phyloP scores from a whole-genome alignment of 495 filamentous ascomycete genomes.

The Aspergillus avenaceus region DNA sequence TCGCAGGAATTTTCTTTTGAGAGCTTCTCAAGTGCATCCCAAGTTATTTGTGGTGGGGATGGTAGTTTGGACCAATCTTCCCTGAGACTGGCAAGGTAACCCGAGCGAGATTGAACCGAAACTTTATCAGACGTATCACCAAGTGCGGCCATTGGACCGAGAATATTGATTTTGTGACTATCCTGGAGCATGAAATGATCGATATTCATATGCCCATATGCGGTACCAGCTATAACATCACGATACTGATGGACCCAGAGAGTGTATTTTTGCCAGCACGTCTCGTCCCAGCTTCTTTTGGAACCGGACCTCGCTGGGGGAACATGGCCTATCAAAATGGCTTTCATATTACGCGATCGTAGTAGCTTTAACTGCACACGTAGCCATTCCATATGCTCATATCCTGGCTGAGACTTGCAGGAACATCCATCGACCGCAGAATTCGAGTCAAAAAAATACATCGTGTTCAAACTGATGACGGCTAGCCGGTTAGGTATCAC shows the following conservation, averaged over 20 bases:
- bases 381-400: constrained; percentile 94
- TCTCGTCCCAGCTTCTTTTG: constrained; percentile 87
- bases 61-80: constrained; percentile 73
- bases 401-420: constrained; percentile 73
- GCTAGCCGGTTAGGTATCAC: constrained; percentile 83
- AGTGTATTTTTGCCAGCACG: constrained; percentile 97
- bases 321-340: constrained; percentile 90
- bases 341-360: constrained; percentile 83
- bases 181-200: constrained; percentile 97
- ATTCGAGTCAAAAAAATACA: constrained; percentile 95
- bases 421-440: constrained; percentile 87
- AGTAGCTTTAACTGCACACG: constrained; percentile 84
- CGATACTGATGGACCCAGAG: constrained; percentile 86
- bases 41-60: constrained; percentile 38
- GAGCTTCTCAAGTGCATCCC: constrained; percentile 9
- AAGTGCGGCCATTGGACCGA: neutral
- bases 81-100: constrained; percentile 79
- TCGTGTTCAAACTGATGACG: constrained; percentile 91
- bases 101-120: constrained; percentile 57
- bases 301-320: constrained; percentile 78
- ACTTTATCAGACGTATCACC: constrained; percentile 31
- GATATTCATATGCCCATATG: constrained; percentile 98
- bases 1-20: neutral
- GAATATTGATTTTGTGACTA: constrained; percentile 64
- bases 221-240: constrained; percentile 72